phyloP scores from a whole-genome alignment of 2,329 filamentous ascomycete species.

The Venturia effusa region DNA sequence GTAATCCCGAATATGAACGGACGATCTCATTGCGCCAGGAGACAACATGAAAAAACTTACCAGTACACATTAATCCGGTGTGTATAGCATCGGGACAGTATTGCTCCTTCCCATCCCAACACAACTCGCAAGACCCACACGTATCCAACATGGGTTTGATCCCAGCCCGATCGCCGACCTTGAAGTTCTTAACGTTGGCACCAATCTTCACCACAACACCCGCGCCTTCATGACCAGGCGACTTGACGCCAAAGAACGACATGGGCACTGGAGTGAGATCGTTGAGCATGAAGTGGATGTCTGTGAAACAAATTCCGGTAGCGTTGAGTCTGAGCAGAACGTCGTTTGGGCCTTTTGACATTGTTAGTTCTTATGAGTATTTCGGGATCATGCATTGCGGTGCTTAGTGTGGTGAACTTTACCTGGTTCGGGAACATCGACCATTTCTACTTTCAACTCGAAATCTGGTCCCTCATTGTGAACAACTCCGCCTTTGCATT shows the following conservation, averaged over 20 bases:
- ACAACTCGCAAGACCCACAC: slow-evolving; percentile 39
- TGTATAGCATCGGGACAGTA: slow-evolving; percentile 38
- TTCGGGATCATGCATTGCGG: no score
- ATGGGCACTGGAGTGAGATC: slow-evolving; percentile 29
- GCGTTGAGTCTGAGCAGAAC: slow-evolving; percentile 46
- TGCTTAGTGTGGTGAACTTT: slow-evolving; percentile 9
- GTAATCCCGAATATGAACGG: no score
- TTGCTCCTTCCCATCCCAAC: slow-evolving; percentile 41
- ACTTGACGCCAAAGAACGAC: slow-evolving; percentile 31
- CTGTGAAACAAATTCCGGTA: slow-evolving; percentile 47
- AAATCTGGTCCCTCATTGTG: slow-evolving; percentile 41
- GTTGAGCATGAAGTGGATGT: slow-evolving; percentile 47
- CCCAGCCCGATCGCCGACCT: slow-evolving; percentile 43
- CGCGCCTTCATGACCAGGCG: slow-evolving; percentile 45
- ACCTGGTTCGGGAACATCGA: slow-evolving; percentile 40
- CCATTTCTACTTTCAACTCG: slow-evolving; percentile 34
- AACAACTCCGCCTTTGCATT: slow-evolving; percentile 41
- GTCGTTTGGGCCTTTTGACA: slow-evolving; percentile 38
- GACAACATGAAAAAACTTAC: neutral
- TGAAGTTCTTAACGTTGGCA: slow-evolving; percentile 38
- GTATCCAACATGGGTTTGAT: slow-evolving; percentile 42
- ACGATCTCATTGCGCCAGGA: no score
- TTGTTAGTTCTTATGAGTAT: neutral
- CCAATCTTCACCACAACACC: slow-evolving; percentile 44
- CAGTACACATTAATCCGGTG: slow-evolving; percentile 30